Evolutionary conservation across 306 rosid species (phyloP).

Genomic region (Coriaria nepalensis): DNA sequence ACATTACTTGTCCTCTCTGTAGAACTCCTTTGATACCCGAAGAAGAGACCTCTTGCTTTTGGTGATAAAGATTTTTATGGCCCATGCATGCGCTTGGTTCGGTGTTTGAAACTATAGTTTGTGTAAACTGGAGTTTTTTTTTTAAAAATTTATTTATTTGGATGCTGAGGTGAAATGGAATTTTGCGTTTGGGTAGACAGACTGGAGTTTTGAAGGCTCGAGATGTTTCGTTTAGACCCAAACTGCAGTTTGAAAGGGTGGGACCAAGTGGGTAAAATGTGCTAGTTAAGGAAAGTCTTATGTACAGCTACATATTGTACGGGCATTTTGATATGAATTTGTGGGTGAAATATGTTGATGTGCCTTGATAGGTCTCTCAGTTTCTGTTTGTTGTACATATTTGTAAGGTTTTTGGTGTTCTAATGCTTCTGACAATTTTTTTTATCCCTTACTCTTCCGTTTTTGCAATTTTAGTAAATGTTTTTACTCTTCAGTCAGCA

Average conservation of each 20-base stretch:
- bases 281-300: constrained; percentile 1
- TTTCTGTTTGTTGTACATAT: constrained; percentile 19
- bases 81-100: too few relatives aligned
- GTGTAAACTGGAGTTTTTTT: too few relatives aligned
- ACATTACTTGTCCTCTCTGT: constrained; percentile 90
- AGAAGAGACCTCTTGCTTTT: constrained; percentile 46
- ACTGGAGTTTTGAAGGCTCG: too few relatives aligned
- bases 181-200: too few relatives aligned
- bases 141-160: too few relatives aligned
- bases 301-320: constrained; percentile 12
- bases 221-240: too few relatives aligned
- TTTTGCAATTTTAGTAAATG: too few relatives aligned
- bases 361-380: constrained; percentile 10
- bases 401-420: constrained; percentile 23
- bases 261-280: not conserved
- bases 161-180: too few relatives aligned
- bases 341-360: constrained; percentile 6
- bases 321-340: constrained; percentile 9
- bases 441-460: too few relatives aligned
- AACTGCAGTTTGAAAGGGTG: too few relatives aligned
- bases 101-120: too few relatives aligned
- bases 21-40: constrained; percentile 73
- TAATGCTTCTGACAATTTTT: constrained; percentile 1
- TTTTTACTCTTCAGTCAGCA: too few relatives aligned
- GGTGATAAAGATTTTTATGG: constrained; percentile 24